Conservation (phyloP, 169 alveolate genomes). For the Eimeria praecox region DNA sequence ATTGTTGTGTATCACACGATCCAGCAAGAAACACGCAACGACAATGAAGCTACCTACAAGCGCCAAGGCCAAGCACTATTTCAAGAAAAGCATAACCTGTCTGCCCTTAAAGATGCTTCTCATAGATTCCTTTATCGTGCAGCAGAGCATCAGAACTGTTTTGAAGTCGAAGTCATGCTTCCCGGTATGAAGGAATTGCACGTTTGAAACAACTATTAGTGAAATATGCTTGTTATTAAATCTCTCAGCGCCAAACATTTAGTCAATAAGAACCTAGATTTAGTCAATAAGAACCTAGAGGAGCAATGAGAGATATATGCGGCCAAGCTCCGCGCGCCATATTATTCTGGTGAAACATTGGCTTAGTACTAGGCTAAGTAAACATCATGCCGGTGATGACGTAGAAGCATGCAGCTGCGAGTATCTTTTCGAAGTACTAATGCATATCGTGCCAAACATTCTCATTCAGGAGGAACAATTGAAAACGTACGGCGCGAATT, state of each 20-base stretch:
- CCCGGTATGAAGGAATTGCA: slow-evolving; percentile 37
- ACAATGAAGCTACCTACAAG: background rate
- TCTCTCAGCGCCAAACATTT: background rate
- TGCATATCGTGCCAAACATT: background rate
- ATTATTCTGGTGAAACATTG: background rate
- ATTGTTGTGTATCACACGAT: background rate
- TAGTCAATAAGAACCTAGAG: background rate
- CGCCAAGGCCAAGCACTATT: background rate
- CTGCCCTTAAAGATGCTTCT: background rate
- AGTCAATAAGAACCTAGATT: background rate
- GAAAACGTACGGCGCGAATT: slow-evolving; percentile 31
- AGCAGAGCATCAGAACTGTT: slow-evolving; percentile 62
- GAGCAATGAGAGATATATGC: background rate
- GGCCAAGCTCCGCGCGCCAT: background rate
- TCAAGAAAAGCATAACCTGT: slow-evolving; percentile 16
- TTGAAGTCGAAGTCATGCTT: slow-evolving; percentile 74
- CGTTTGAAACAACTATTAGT: background rate
- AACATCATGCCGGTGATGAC: background rate
- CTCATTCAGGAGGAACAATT: slow-evolving; percentile 60
- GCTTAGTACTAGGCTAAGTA: background rate
- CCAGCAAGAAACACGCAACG: background rate
- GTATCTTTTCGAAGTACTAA: background rate
- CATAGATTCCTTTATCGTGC: slow-evolving; percentile 57
- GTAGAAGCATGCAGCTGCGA: background rate
- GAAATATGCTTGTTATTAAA: background rate